Base-by-base conservation (phyloP, 129 eudicot genomes). In the Pittosporum tobira region DNA sequence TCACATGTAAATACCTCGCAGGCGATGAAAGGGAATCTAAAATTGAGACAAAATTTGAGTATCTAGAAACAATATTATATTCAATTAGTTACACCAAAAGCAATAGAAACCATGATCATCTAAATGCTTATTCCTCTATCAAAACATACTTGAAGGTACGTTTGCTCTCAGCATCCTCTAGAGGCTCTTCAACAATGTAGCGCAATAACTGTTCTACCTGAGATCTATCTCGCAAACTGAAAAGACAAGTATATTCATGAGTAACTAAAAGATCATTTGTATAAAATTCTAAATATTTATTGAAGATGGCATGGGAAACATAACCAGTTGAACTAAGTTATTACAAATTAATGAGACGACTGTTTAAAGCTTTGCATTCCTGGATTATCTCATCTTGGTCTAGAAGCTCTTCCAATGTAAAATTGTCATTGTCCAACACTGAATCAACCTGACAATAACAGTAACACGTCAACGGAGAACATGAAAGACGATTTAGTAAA, bases 301-400 rank as follows among this genome's bases (percentile, higher is more conserved):
- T 22, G 51, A 14, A 5, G 14, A 68, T 45, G 18, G 9, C 36
- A 61, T 44, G 24, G 24, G 66, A 64, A 24, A 6, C 0, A 10
- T 37, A 20, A 45, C 11, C 36, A 57, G 54, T 8, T 7, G 22
- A 49, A 24, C 30, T 57, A 55, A 10, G 65, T 51, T 5, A 73
- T 74, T 88, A 88, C 97, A 88, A 88, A 75, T 88, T 82, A 57
- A 84, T 88, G 53, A 88, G 91, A 43, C 97, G 97, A 37, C 85
- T 82, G 73, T 88, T 88, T 23, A 84, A 66, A 18, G 85, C 88
- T 82, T 84, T 88, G 97, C 97, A 88, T 72, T 88, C 97, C 77
- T 88, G 97, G 59, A 88, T 88, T 50, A 88, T 85, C 73, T 88
- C 97, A 70, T 88, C 97, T 66, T 88, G 95, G 47, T 88, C 97